These are phyloP conservation scores for Xylariaceae sp. DNA, from an alignment of 2,329 filamentous ascomycete genomes.

Conservation along the genomic window DNA sequence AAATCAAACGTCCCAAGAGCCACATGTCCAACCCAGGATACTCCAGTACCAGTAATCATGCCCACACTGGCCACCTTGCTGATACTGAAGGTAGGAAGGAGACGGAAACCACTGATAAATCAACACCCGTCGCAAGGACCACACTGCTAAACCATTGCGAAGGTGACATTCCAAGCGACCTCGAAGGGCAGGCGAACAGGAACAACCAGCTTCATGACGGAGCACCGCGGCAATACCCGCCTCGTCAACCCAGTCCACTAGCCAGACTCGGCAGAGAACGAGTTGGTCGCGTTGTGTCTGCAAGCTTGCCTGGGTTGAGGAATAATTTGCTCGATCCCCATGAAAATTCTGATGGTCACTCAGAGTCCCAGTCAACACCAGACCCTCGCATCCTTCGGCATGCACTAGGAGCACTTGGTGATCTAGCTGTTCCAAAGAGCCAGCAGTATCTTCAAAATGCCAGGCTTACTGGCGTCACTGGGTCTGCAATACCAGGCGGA, in stretches of 20 bases:
- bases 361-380: conserved; percentile 14
- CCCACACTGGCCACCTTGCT: too few species aligned
- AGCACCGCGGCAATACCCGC: not conserved
- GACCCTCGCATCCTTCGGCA: conserved; percentile 29
- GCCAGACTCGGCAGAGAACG: not conserved
- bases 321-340: not conserved
- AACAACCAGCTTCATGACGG: conserved; percentile 6
- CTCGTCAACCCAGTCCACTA: not conserved
- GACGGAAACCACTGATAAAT: too few species aligned
- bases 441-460: conserved; percentile 11
- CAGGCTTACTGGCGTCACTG: conserved; percentile 1
- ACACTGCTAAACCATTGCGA: conserved; percentile 5
- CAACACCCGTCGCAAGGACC: too few species aligned
- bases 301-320: not conserved
- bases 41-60: too few species aligned
- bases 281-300: not conserved
- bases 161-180: conserved; percentile 22
- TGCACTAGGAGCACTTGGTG: conserved; percentile 22
- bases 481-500: conserved; percentile 17
- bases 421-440: conserved; percentile 25
- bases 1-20: too few species aligned
- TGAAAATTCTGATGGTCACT: not conserved
- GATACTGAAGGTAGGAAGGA: too few species aligned
- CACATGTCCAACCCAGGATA: too few species aligned
- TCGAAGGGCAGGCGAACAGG: conserved; percentile 10